Evolutionary conservation across 306 rosid species (phyloP).

Genomic region (Leucaena leucocephala): DNA sequence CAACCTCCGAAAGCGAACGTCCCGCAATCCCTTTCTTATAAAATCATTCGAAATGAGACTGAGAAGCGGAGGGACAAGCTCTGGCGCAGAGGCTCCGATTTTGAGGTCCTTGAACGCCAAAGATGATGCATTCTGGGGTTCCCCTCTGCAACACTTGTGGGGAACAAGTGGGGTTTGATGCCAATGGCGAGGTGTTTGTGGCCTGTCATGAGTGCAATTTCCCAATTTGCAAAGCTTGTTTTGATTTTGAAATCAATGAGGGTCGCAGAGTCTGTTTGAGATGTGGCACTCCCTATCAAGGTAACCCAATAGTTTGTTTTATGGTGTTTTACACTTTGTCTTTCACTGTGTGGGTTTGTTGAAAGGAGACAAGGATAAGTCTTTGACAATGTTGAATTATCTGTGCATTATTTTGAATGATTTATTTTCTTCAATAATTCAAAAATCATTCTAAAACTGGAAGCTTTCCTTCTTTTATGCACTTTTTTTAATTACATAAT

Average conservation of each 20-base stretch:
- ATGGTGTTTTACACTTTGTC: not conserved
- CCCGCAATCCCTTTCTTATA: conserved; percentile 52
- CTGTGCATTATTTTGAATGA: not conserved
- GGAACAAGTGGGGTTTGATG: conserved; percentile 70
- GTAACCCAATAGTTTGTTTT: conserved; percentile 38
- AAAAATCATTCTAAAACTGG: not conserved
- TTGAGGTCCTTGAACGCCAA: conserved; percentile 37
- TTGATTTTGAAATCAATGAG: conserved; percentile 70
- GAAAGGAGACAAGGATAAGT: not conserved
- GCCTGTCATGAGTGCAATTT: conserved; percentile 83
- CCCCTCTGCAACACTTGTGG: conserved; percentile 85
- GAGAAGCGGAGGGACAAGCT: conserved; percentile 5
- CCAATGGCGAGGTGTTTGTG: conserved; percentile 77
- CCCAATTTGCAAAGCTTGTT: conserved; percentile 83
- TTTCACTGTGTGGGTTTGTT: not conserved
- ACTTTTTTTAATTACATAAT: not conserved
- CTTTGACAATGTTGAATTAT: not conserved
- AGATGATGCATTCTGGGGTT: conserved; percentile 84
- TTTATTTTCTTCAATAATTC: not conserved
- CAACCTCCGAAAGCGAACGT: conserved; percentile 66
- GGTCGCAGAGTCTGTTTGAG: conserved; percentile 79
- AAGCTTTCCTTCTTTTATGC: conserved; percentile 10
- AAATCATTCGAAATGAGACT: conserved; percentile 41
- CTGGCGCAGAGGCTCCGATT: not conserved
- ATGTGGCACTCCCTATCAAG: conserved; percentile 74